These are phyloP conservation scores for Hericium alpestre DNA, from an alignment of 768 basidiomycete genomes.

Conservation along the genomic window DNA sequence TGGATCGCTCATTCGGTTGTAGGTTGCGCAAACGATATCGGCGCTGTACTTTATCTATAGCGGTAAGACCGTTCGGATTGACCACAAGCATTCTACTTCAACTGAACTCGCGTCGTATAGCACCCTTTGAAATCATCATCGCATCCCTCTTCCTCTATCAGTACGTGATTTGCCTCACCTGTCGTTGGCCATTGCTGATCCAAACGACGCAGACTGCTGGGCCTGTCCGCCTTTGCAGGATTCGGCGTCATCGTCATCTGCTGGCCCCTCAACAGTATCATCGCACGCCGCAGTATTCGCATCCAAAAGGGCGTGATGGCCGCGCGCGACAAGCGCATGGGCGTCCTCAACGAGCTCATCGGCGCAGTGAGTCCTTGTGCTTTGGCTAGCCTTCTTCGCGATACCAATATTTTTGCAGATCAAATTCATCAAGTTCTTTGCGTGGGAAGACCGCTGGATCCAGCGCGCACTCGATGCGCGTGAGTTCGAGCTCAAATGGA, in stretches of 20 bases:
- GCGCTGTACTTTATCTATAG: conserved; percentile 60
- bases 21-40: conserved; percentile 36
- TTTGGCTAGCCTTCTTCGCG: background rate
- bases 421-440: conserved; percentile 79
- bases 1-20: background rate
- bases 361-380: conserved; percentile 35
- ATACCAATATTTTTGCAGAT: conserved; percentile 24
- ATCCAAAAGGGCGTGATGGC: conserved; percentile 50
- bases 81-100: background rate
- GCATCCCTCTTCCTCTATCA: conserved; percentile 68
- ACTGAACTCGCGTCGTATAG: conserved; percentile 19
- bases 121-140: conserved; percentile 70
- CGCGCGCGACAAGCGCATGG: conserved; percentile 70
- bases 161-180: conserved; percentile 24
- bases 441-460: conserved; percentile 74
- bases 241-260: conserved; percentile 55
- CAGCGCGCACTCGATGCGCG: conserved; percentile 52
- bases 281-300: conserved; percentile 48
- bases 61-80: conserved; percentile 24
- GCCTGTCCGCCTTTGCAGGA: conserved; percentile 65
- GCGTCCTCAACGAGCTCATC: conserved; percentile 67
- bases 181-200: too few species aligned
- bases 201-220: conserved; percentile 37
- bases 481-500: conserved; percentile 62
- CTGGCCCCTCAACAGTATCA: conserved; percentile 61